Conservation (phyloP, 2,329 filamentous ascomycete species). For the Nigrospora osmanthi region DNA sequence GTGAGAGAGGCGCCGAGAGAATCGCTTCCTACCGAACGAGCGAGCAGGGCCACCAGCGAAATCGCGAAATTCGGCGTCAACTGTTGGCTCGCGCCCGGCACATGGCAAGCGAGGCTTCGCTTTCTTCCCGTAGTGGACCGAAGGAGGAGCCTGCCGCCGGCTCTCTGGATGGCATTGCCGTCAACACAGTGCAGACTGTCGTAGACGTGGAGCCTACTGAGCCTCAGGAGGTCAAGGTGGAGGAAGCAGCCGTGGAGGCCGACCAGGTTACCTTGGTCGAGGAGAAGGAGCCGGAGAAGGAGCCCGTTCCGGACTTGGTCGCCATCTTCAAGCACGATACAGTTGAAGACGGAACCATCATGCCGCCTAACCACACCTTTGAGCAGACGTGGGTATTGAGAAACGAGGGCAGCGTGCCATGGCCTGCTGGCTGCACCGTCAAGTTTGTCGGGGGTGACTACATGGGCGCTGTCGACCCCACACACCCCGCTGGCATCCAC, state of each 20-base stretch:
- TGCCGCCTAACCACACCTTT: constrained; percentile 67
- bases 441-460: constrained; percentile 91
- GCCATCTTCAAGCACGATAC: constrained; percentile 71
- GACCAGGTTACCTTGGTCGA: constrained; percentile 4
- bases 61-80: too few species aligned
- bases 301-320: constrained; percentile 23
- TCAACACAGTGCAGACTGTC: constrained; percentile 59
- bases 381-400: constrained; percentile 86
- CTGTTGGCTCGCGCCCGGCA: constrained; percentile 9
- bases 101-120: too few species aligned
- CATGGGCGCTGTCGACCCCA: constrained; percentile 85
- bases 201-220: constrained; percentile 62
- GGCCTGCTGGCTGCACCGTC: constrained; percentile 86
- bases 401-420: constrained; percentile 71
- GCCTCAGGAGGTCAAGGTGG: constrained; percentile 11
- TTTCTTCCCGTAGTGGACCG: constrained; percentile 29
- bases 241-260: constrained; percentile 9
- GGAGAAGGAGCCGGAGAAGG: constrained; percentile 17
- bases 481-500: constrained; percentile 67
- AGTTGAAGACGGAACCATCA: constrained; percentile 66
- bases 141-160: constrained; percentile 41
- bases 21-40: too few species aligned
- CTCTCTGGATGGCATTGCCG: constrained; percentile 38
- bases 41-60: too few species aligned
- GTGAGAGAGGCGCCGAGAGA: too few species aligned